Conservation (phyloP, 129 eudicot genomes). For the Chrysanthemum makinoi region DNA sequence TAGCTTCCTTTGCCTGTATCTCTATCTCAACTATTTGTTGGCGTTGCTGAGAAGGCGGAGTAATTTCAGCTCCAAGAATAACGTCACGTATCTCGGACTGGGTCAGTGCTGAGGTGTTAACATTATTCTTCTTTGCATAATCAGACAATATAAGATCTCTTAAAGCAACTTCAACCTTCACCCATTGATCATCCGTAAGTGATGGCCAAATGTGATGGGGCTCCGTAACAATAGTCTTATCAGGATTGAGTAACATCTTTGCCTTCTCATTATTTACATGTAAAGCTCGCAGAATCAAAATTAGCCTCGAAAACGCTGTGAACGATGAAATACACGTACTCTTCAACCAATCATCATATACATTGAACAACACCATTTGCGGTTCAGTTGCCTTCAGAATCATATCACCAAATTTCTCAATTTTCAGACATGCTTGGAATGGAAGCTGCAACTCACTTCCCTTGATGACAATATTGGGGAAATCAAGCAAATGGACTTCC, state of each 20-base stretch:
- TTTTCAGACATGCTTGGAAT: conserved; percentile 97
- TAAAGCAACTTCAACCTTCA: conserved; percentile 96
- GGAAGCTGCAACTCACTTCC: conserved; percentile 99
- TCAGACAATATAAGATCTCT: conserved; percentile 90
- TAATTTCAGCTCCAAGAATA: conserved; percentile 93
- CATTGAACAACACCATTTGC: conserved; percentile 95
- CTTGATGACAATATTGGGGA: conserved; percentile 94
- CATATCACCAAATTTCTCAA: conserved; percentile 95
- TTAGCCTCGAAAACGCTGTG: conserved; percentile 92
- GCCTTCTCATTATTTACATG: conserved; percentile 98
- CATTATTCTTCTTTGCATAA: conserved; percentile 93
- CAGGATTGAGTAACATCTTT: conserved; percentile 93
- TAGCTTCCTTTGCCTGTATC: conserved; percentile 93
- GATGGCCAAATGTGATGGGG: conserved; percentile 99
- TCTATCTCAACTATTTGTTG: conserved; percentile 98
- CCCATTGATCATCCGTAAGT: conserved; percentile 88
- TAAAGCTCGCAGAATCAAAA: conserved; percentile 82
- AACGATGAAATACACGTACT: conserved; percentile 68
- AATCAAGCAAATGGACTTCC: conserved; percentile 98
- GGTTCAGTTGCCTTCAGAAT: conserved; percentile 97
- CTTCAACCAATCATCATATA: conserved; percentile 98
- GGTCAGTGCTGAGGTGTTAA: conserved; percentile 87
- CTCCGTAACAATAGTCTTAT: conserved; percentile 85
- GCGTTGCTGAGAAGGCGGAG: conserved; percentile 95
- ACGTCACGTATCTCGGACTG: conserved; percentile 95